Base-by-base conservation (phyloP, 345 rosid species). In the Hypericum androsaemum region DNA sequence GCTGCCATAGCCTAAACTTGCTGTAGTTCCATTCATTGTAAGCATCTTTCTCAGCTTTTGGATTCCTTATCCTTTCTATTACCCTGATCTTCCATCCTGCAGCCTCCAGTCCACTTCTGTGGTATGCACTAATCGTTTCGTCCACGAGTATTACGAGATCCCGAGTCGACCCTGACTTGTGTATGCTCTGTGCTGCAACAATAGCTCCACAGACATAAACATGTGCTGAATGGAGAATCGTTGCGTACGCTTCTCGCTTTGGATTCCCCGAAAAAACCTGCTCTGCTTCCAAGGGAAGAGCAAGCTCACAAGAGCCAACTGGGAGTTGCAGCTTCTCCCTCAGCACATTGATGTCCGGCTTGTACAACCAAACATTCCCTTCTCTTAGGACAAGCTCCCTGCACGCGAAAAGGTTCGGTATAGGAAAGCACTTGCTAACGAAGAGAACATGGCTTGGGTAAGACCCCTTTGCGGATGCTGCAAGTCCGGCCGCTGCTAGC, bases 191-290 rank as follows among this genome's bases (percentile, higher is more conserved):
- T 5, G 54, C 54, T 36, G 54, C 54, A 12, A 37, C 54, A 7
- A 51, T 51, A n/a, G 54, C 54, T 12, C 54, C 54, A 13, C 54
- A 51, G 41, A 36, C 54, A 37, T 51, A 51, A 3, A 51, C 42
- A 37, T 51, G 40, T 9, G 54, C 54, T 2, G 54, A 51, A 16
- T 51, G 54, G n/a, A 51, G 54, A 37, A 51, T 51, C 38, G 54
- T 51, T 7, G 54, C 54, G 41, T 51, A 51, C 7, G 54, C 54
- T 51, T 51, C 54, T 47, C 67, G 35, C 47, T 6, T 41, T 7
- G 64, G 64, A 58, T 68, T 78, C 57, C 88, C 89, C 7, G 73
- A 68, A 56, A 80, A 80, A 61, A 16, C 52, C 43, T 77, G 92
- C 80, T 76, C 41, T 52, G 49, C 54, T 11, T 12, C 32, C 42